Evolutionary conservation across 1,139 yeast species (phyloP), one percentile per base, ranked within the genome.

Genomic region (Yamadazyma taylorii): DNA sequence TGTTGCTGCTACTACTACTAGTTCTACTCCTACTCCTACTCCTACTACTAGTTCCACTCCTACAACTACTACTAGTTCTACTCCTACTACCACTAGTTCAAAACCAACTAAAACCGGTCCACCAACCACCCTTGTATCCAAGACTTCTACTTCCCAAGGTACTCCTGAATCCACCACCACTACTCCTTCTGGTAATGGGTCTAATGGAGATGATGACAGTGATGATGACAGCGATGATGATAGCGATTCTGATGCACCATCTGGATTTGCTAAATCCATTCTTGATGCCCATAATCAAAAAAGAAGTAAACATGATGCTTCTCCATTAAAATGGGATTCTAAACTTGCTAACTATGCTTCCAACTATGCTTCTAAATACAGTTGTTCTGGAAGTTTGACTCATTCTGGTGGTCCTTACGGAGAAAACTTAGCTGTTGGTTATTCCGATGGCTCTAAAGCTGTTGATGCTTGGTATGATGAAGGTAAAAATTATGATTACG

Each of bases 391-490:
- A 41, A 48, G 55, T 14, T 77, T 88, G 58, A 62, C 63, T 24
- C 96, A 88, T 66, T 78, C 92, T 37, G 85, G 84, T 38, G 90
- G 90, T 39, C 66, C 72, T 37, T 84, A 79, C 65, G 96, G 96
- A 56, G 96, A 89, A 66, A 89, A 88, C 74, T 73, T 89, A 57
- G 96, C 94, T 33, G 66, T 77, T 37, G 96, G 96, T 41, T 75
- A 70, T 61, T 45, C 71, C 30, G 60, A 70, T 24, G 67, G 61
- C 15, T 63, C 73, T 11, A 80, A 74, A 30, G 85, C 87, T 32
- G 79, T 85, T 40, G 73, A 77, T 31, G 95, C 90, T 39, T 88
- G 96, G 97, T 88, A 86, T 71, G 63, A 72, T 47, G 96, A 87
- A 67, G 81, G 81, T 48, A 42, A 54, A 4, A 45, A 59, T 36